These are phyloP conservation scores for Micractinium sp. DNA, from an alignment of 139 green algal genomes.

Conservation along the genomic window DNA sequence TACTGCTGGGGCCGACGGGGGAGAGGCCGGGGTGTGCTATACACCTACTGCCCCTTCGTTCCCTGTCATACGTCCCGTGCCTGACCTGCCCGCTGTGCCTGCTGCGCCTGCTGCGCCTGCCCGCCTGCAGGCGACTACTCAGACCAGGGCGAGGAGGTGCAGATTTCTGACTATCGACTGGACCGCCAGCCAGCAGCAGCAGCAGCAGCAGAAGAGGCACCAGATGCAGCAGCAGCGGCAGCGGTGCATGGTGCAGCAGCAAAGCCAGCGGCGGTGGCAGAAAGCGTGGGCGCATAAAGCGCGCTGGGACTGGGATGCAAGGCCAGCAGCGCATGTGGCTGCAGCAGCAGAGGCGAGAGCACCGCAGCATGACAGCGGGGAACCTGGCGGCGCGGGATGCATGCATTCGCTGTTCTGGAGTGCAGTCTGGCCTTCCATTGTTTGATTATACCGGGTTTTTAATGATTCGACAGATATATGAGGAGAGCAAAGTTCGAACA, in stretches of 20 bases:
- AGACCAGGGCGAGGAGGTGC: constrained; percentile 62
- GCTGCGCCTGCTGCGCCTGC: neutral
- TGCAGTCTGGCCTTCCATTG: too few species aligned
- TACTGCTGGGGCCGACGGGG: neutral
- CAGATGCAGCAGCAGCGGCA: neutral
- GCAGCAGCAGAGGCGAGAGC: too few species aligned
- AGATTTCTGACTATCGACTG: constrained; percentile 60
- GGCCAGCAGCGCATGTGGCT: too few species aligned
- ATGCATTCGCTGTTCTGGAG: too few species aligned
- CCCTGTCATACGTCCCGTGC: neutral
- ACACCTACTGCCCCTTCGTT: neutral
- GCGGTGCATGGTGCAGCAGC: neutral
- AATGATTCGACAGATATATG: too few species aligned
- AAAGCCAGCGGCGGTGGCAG: neutral
- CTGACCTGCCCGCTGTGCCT: neutral
- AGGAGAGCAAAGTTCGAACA: too few species aligned
- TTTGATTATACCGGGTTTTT: too few species aligned
- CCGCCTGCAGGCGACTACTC: constrained; percentile 50
- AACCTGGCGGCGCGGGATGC: neutral
- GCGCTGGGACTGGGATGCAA: too few species aligned
- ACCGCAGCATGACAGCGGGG: neutral
- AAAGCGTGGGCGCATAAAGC: too few species aligned
- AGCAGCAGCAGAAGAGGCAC: neutral
- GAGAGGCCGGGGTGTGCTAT: too few species aligned
- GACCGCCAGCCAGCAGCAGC: neutral